phyloP scores from a whole-genome alignment of 1,284 basidiomycete genomes.

The Leccinum cinnamomeum region DNA sequence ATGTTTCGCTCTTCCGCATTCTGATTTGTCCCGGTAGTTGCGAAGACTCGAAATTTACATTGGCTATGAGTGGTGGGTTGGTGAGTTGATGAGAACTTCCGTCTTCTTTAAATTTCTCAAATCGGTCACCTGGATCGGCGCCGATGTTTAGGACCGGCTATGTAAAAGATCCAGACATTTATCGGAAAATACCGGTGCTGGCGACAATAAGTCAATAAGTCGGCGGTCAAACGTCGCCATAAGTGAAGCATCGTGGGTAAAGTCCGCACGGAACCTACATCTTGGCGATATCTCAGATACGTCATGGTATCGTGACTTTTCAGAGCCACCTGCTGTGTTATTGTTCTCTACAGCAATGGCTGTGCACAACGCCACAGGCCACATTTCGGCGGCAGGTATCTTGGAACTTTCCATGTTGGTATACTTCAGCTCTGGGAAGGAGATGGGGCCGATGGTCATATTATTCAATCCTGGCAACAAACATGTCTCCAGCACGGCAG shows the following conservation, averaged over 20 bases:
- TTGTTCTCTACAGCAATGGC: slow-evolving; percentile 10
- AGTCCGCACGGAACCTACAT: slow-evolving; percentile 7
- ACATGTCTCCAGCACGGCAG: not conserved
- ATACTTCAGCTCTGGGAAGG: not conserved
- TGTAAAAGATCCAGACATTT: not conserved
- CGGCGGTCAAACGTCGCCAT: slow-evolving; percentile 18
- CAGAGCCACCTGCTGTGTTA: slow-evolving; percentile 17
- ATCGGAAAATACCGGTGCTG: not conserved
- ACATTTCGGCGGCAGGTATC: not conserved
- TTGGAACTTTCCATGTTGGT: slow-evolving; percentile 13
- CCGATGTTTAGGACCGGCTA: slow-evolving; percentile 2
- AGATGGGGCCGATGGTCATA: not conserved
- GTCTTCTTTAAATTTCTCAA: not conserved
- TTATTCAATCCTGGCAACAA: slow-evolving; percentile 2
- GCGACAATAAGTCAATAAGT: not conserved
- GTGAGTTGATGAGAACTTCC: not conserved
- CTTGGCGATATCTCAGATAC: slow-evolving; percentile 7
- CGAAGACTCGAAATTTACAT: not conserved
- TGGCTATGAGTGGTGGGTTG: not conserved
- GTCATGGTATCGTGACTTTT: not conserved
- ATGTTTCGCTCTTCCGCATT: not conserved
- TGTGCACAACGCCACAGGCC: slow-evolving; percentile 16
- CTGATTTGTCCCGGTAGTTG: not conserved
- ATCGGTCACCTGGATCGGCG: slow-evolving; percentile 5
- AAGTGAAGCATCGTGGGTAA: not conserved